Evolutionary conservation across 2,329 filamentous ascomycete species (phyloP), one percentile per base, ranked within the genome.

Genomic region (Penicillium sp.): DNA sequence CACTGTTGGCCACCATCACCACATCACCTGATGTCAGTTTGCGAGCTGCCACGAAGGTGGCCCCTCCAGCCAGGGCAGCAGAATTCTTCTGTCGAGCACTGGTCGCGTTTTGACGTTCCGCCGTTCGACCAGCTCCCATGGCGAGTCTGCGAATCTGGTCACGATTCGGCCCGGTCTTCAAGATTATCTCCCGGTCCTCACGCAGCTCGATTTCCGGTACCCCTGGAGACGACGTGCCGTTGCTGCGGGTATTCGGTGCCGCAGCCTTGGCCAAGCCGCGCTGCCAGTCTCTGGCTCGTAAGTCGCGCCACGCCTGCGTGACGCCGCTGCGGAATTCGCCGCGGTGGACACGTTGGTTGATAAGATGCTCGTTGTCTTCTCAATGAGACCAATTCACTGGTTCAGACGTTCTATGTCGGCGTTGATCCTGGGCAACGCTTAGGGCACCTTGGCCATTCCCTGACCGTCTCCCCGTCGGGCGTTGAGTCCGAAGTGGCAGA

Each of bases 391-490:
- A 1, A 49, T 51, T 56, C 40, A 41, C 42, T 45, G 44, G 51
- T 51, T 56, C 39, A 53, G 48, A 30, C 45, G 41, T 38, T 54
- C 45, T 9, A 42, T 51, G 48, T 51, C 48, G 50, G 27, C 10
- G 35, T 53, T 56, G 47, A 56, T 56, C 44, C 53, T 53, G 47
- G 50, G 53, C 28, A 30, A 4, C 28, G 28, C 28, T 30, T 30
- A 2, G 6, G 13, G 28, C 8, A 30, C 28, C 28, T 30, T 30
- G 9, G 28, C 28, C 39, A 54, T 54, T 22, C 48, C 49, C 54
- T 50, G 44, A 30, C 38, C 40, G 25, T 56, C 54, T 20, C 51
- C 51, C 45, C 48, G 48, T 50, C 54, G 43, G 54, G 48, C 54
- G 44, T 54, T 57, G 28, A 57, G 35, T 18, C 44, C 51, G 40